Evolutionary conservation across 2,329 filamentous ascomycete genomes (phyloP).

Genomic region (Neopestalotiopsis sp.): DNA sequence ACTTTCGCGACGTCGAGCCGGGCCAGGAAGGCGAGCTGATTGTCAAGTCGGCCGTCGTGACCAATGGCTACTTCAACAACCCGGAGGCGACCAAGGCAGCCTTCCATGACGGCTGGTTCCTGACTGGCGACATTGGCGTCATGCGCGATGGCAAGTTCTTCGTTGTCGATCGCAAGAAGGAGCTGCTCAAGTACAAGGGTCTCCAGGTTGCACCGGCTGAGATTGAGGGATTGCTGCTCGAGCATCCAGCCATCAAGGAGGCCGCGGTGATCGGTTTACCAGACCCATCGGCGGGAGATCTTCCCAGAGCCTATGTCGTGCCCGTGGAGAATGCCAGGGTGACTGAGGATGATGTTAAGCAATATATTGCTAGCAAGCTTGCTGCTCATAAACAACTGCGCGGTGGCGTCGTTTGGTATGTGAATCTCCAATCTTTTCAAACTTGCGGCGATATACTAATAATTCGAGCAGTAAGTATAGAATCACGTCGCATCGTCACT

Average conservation of each 20-base stretch:
- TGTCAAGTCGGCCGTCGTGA: conserved; percentile 74
- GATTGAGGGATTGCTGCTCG: conserved; percentile 55
- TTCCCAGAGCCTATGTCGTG: conserved; percentile 55
- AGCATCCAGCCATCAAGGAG: conserved; percentile 53
- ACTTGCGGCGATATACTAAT: background rate
- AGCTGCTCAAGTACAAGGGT: conserved; percentile 66
- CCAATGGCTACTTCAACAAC: conserved; percentile 76
- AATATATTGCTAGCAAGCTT: conserved; percentile 33
- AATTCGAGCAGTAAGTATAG: background rate
- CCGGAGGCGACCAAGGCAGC: conserved; percentile 67
- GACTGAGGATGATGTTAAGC: conserved; percentile 26
- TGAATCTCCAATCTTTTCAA: background rate
- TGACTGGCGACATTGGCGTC: conserved; percentile 79
- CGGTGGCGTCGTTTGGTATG: conserved; percentile 29
- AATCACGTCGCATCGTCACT: background rate
- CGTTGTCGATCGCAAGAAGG: conserved; percentile 83
- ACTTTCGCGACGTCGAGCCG: conserved; percentile 43
- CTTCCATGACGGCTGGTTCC: conserved; percentile 70
- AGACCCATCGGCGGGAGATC: conserved; percentile 59
- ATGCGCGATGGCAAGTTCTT: conserved; percentile 74
- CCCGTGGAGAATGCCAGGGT: conserved; percentile 25
- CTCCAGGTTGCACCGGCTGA: conserved; percentile 73
- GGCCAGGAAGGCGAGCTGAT: conserved; percentile 64
- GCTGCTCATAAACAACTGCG: conserved; percentile 35
- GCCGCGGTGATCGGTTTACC: conserved; percentile 67